Percentiles rank a stretch among this genome's conserved stretches.
Conservation (phyloP, 306 rosid species). For the Dicorynia guianensis region DNA sequence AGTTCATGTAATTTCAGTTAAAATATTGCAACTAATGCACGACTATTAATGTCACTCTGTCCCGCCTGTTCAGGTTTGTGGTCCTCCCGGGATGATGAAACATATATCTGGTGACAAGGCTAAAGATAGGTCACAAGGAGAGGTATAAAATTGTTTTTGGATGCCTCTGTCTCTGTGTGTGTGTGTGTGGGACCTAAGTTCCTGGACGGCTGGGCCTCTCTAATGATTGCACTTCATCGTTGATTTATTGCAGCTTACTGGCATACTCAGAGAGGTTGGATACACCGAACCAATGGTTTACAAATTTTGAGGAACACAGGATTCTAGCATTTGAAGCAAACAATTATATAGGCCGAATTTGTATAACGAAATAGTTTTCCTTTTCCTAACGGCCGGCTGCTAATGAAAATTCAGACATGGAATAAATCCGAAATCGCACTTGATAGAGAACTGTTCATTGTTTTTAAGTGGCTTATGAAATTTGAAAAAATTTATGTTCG, state of each 20-base stretch:
- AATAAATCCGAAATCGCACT: constrained; percentile 43
- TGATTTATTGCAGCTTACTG: constrained; percentile 72
- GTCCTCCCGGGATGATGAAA: constrained; percentile 96
- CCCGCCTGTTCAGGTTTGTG: constrained; percentile 78
- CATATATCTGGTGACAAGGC: constrained; percentile 94
- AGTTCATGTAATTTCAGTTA: constrained; percentile 18
- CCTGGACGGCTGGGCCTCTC: not conserved
- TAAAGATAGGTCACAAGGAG: constrained; percentile 90
- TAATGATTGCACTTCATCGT: constrained; percentile 18
- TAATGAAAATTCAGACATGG: constrained; percentile 34
- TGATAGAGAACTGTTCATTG: constrained; percentile 19
- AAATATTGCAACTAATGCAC: constrained; percentile 16
- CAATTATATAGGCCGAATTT: constrained; percentile 16
- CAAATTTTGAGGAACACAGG: constrained; percentile 67
- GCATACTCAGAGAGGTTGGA: constrained; percentile 86
- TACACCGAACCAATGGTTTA: constrained; percentile 95
- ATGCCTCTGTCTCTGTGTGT: constrained; percentile 3
- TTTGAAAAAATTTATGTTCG: constrained; percentile 27
- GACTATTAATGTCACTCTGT: constrained; percentile 17
- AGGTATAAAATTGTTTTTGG: constrained; percentile 58
- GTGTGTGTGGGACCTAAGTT: constrained; percentile 16
- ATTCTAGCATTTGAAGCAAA: constrained; percentile 36
- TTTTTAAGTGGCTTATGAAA: constrained; percentile 8
- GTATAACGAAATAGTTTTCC: constrained; percentile 42
- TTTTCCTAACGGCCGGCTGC: constrained; percentile 32